Base-by-base conservation (phyloP, 345 rosid genomes). In the Salix purpurea region DNA sequence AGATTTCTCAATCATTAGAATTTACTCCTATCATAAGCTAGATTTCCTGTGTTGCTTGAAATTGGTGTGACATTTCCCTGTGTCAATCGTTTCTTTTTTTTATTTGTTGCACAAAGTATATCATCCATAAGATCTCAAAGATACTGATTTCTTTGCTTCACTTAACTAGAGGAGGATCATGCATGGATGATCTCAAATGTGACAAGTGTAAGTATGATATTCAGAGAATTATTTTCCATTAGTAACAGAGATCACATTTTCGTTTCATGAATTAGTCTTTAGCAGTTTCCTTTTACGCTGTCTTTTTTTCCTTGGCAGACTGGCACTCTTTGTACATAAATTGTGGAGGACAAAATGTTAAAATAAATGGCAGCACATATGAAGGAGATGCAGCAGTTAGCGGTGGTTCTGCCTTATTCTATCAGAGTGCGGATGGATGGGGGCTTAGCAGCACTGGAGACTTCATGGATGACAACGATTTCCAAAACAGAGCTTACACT, bases 151-250 rank as follows among this genome's bases (percentile, higher is more conserved):
- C 4, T 32, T 32, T 69, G 21, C 50, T 66, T 76, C 42, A 26
- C 71, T 62, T 50, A 34, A 7, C 37, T 71, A 87, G 87, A 67
- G 70, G 68, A 32, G 75, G 83, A 74, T 32, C 86, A 46, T 88
- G 91, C 79, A 12, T 21, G 72, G 76, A 82, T 34, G 76, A 80
- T 70, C 77, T 88, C 78, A 70, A 23, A 37, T 88, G 91, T 72
- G 56, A 80, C 15, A 71, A 34, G 65, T 73, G 91, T 88, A 82
- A 88, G 91, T 40, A 60, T 42, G 56, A 61, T 40, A 54, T 37
- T 71, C 58, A 10, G 32, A 36, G 60, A 48, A 14, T 64, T 65
- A 65, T n/a, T 16, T 65, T 58, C 14, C 10, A 23, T n/a, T 23
- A 11, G 4, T 58, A 11, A 58, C 5, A 3, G 28, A 23, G 62